Conservation (phyloP, 306 rosid species). For the Casuarina glauca region DNA sequence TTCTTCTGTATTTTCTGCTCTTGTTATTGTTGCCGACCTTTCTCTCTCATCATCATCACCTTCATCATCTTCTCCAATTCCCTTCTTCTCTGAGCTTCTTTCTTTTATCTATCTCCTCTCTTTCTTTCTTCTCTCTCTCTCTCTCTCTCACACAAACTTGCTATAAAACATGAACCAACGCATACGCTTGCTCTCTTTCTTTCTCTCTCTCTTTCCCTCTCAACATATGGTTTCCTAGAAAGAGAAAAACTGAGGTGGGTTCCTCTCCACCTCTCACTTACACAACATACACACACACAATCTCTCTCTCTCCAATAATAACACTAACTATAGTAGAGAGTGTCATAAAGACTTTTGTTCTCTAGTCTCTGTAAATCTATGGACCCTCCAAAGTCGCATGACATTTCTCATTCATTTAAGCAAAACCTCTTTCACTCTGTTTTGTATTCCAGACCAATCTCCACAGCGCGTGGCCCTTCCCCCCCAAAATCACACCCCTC, state of each 20-base stretch:
- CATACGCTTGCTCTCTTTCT: neutral
- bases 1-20: slow-evolving; percentile 28
- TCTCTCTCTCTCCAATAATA: slow-evolving; percentile 75
- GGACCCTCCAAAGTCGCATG: slow-evolving; percentile 51
- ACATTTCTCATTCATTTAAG: slow-evolving; percentile 33
- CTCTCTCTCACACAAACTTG: slow-evolving; percentile 4
- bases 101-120: neutral
- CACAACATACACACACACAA: neutral
- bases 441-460: neutral
- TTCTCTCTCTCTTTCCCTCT: slow-evolving; percentile 17
- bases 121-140: slow-evolving; percentile 15
- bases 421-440: neutral
- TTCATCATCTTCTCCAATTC: neutral
- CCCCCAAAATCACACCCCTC: neutral
- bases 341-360: slow-evolving; percentile 61
- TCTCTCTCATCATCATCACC: slow-evolving; percentile 38
- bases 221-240: slow-evolving; percentile 43
- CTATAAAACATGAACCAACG: slow-evolving; percentile 19
- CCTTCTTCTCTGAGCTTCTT: slow-evolving; percentile 15
- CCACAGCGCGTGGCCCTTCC: neutral
- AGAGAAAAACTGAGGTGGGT: slow-evolving; percentile 48
- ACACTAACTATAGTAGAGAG: slow-evolving; percentile 26
- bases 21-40: slow-evolving; percentile 26
- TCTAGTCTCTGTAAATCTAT: slow-evolving; percentile 50
- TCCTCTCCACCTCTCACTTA: slow-evolving; percentile 22